These are phyloP conservation scores for Corynascus novoguineensis DNA, from an alignment of 495 filamentous ascomycete species.

Conservation along the genomic window DNA sequence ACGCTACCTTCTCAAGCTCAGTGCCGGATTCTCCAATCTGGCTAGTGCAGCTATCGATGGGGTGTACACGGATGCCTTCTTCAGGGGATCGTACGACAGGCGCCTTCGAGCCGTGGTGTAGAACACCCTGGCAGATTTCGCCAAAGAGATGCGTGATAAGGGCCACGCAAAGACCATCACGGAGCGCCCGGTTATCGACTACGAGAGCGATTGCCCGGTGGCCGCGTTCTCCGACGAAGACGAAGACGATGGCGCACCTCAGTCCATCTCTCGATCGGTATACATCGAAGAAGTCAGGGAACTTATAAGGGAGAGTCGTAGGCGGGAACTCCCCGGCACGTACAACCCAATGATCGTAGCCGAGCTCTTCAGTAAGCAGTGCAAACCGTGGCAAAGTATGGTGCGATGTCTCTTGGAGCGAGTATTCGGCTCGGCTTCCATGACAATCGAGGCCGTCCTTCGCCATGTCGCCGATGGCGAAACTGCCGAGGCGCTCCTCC, in stretches of 20 bases:
- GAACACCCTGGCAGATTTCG: conserved; percentile 4
- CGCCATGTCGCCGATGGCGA: neutral
- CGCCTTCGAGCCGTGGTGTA: conserved; percentile 7
- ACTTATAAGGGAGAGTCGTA: conserved; percentile 1
- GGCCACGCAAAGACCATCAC: conserved; percentile 1
- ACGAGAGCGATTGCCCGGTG: too few relatives aligned
- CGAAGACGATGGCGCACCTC: neutral
- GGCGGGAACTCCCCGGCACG: conserved; percentile 8
- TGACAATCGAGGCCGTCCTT: neutral
- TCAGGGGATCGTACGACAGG: neutral
- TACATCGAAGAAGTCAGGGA: conserved; percentile 3
- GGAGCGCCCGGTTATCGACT: neutral
- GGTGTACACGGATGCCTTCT: conserved; percentile 1
- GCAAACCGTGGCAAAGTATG: conserved; percentile 7
- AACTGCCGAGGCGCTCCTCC: neutral
- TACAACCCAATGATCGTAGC: conserved; percentile 10
- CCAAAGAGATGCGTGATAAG: neutral
- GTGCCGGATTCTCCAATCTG: neutral
- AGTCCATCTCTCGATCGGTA: neutral
- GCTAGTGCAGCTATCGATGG: neutral
- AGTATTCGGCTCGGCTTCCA: neutral
- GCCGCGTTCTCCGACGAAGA: too few relatives aligned
- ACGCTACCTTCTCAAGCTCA: conserved; percentile 2
- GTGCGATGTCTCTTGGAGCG: neutral
- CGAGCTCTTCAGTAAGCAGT: conserved; percentile 7